Evolutionary conservation across 805 yeast genomes (phyloP), one percentile per base, ranked within the genome.

Genomic region (Suhomyces faveliae): DNA sequence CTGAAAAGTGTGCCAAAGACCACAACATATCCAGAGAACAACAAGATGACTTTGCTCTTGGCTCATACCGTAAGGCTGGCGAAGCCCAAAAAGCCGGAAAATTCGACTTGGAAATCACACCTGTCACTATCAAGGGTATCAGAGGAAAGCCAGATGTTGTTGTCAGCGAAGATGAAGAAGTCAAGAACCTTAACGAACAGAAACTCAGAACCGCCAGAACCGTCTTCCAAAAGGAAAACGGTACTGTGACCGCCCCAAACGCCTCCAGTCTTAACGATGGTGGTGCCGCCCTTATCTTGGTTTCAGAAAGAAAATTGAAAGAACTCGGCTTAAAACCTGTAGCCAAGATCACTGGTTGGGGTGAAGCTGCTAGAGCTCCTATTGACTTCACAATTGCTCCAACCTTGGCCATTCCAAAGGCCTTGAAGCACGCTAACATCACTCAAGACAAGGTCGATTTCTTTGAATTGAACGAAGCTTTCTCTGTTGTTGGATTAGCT

Each of bases 261-360:
- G 96, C 98, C 23, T 89, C 97, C 23, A 89, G 95, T 63, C 78
- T 94, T 62, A 94, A 92, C 70, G 99, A 94, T 70, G 99, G 99
- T 72, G 98, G 89, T 67, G 97, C 98, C 47, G 98, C 98, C 43
- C 81, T 94, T 33, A 76, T 94, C 40, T 78, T 94, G 57, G 94
- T 89, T 45, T 87, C 96, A 50, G 97, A 82, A 65, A 74, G 74
- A 53, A 90, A 91, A 76, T 78, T 91, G 60, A 81, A 83, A 67
- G 96, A 91, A 78, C 81, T 90, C 59, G 85, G 86, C 40, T 75
- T 94, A 64, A 89, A 77, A 66, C 99, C 99, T 54, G 67, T 94
- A 53, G 98, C 97, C 51, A 83, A 83, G 68, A 85, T 94, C 60
- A 66, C 80, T 46, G 96, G 97, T 51, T 92, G 96, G 96, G 99